Evolutionary conservation across 441 rosid species (phyloP).

Genomic region (Flueggea neowawraea): DNA sequence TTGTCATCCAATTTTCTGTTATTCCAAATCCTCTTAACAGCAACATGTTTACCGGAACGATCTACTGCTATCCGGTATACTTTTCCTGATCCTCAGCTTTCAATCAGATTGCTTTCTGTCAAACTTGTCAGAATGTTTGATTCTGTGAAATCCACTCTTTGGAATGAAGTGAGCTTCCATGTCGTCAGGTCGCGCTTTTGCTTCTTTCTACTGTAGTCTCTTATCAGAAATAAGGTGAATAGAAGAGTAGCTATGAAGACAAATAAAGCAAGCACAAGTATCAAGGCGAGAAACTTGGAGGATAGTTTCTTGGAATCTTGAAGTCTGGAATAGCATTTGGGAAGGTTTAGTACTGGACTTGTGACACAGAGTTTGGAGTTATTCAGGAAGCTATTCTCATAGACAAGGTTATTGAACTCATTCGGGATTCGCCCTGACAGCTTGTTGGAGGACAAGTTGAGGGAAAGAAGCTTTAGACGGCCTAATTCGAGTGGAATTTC

Average conservation of each 20-base stretch:
- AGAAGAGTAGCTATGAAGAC: constrained; percentile 25
- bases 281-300: constrained; percentile 41
- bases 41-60: constrained; percentile 50
- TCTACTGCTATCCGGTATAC: constrained; percentile 53
- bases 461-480: constrained; percentile 32
- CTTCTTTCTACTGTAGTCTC: constrained; percentile 42
- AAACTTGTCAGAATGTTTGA: constrained; percentile 52
- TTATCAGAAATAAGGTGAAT: constrained; percentile 30
- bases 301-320: constrained; percentile 29
- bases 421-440: constrained; percentile 64
- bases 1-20: constrained; percentile 40
- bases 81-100: constrained; percentile 87
- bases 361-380: constrained; percentile 61
- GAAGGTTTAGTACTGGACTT: constrained; percentile 42
- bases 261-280: constrained; percentile 32
- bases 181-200: constrained; percentile 28
- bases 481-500: constrained; percentile 60
- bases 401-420: constrained; percentile 52
- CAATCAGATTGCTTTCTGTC: constrained; percentile 69
- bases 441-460: constrained; percentile 68
- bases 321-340: constrained; percentile 37
- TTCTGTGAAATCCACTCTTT: constrained; percentile 58
- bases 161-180: constrained; percentile 90
- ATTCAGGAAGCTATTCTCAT: constrained; percentile 61
- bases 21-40: constrained; percentile 86